Evolutionary conservation across 1,284 basidiomycete genomes (phyloP).

Genomic region (Hymenochaete sp.): DNA sequence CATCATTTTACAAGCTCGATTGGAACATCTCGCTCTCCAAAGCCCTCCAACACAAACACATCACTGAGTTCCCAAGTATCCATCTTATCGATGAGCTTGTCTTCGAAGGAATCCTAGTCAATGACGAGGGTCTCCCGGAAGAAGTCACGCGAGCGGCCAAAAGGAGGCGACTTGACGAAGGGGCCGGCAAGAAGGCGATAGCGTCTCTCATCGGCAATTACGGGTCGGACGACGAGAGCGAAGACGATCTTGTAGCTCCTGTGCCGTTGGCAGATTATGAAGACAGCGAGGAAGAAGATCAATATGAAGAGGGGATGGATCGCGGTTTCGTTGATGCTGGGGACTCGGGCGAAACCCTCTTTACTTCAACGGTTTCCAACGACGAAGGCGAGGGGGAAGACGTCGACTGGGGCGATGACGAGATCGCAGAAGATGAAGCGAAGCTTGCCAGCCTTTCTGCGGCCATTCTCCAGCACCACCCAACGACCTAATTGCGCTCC

Average conservation of each 20-base stretch:
- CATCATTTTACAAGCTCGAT: conserved; percentile 51
- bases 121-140: conserved; percentile 38
- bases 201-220: conserved; percentile 54
- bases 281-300: conserved; percentile 34
- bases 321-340: conserved; percentile 16
- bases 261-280: conserved; percentile 45
- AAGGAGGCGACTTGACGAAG: conserved; percentile 42
- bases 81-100: conserved; percentile 55
- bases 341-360: conserved; percentile 29
- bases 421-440: conserved; percentile 24
- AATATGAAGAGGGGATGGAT: conserved; percentile 22
- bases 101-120: conserved; percentile 51
- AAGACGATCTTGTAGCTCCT: conserved; percentile 30
- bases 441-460: conserved; percentile 15
- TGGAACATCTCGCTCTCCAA: conserved; percentile 36
- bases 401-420: conserved; percentile 51
- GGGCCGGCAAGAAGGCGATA: conserved; percentile 46
- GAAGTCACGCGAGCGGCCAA: conserved; percentile 35
- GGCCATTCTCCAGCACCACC: conserved; percentile 3
- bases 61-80: conserved; percentile 76
- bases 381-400: conserved; percentile 48
- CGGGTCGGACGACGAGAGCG: conserved; percentile 46
- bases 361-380: neutral
- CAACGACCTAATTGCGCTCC: conserved; percentile 2
- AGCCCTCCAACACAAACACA: conserved; percentile 50